These are phyloP conservation scores for Tolypocladium sp. DNA, from an alignment of 2,329 filamentous ascomycete species.

Conservation along the genomic window DNA sequence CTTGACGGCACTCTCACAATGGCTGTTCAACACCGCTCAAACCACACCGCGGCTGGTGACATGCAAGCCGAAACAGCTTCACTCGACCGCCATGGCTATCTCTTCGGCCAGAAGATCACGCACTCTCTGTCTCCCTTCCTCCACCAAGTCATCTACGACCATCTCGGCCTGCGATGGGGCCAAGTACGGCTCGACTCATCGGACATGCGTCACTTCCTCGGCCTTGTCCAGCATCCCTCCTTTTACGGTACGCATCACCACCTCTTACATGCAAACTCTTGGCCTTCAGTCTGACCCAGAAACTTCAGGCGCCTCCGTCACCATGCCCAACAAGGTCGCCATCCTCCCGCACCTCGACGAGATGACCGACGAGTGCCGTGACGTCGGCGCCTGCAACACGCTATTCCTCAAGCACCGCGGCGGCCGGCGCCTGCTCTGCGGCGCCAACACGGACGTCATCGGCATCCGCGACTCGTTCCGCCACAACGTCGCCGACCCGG, in stretches of 20 bases:
- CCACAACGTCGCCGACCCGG: constrained; percentile 39
- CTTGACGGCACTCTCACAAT: not conserved
- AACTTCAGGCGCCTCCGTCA: constrained; percentile 56
- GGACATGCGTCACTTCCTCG: constrained; percentile 37
- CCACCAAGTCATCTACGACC: constrained; percentile 43
- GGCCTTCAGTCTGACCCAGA: not conserved
- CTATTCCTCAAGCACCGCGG: constrained; percentile 52
- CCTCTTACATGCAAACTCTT: not conserved
- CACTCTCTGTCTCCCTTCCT: constrained; percentile 47
- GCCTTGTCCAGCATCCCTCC: constrained; percentile 43
- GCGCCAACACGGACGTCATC: constrained; percentile 74
- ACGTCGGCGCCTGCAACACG: constrained; percentile 74
- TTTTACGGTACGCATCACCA: constrained; percentile 47
- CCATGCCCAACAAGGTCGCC: constrained; percentile 76
- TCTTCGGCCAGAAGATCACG: constrained; percentile 48
- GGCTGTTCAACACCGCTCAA: not conserved
- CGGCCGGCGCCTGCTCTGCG: constrained; percentile 48
- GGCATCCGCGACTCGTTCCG: constrained; percentile 67
- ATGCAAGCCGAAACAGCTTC: constrained; percentile 9
- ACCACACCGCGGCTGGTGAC: not conserved
- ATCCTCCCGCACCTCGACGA: constrained; percentile 67
- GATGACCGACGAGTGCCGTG: constrained; percentile 61
- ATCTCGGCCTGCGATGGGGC: constrained; percentile 39
- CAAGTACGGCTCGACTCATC: constrained; percentile 44
- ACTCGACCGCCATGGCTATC: constrained; percentile 39